A percentile compares a stretch with the other conserved stretches of the same genome.
These are phyloP conservation scores for Canna indica DNA, from an alignment of 176 grass and related monocot species.

Conservation along the genomic window DNA sequence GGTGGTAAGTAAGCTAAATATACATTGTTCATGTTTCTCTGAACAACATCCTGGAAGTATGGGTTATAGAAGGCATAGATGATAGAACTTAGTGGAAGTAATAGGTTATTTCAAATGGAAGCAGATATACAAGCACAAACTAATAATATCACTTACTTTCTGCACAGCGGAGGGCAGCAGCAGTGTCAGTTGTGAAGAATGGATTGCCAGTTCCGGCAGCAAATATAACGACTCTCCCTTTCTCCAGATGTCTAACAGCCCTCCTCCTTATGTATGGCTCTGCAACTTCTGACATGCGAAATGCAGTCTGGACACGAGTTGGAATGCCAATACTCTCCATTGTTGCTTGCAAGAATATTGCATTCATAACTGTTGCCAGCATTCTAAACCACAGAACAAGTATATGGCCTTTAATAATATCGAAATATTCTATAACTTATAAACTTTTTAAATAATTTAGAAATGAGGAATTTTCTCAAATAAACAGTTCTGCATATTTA, in stretches of 20 bases:
- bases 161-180: conserved; percentile 92
- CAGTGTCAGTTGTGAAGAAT: conserved; percentile 97
- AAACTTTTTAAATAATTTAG: neutral
- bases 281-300: conserved; percentile 98
- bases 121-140: conserved; percentile 4
- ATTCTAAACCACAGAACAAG: conserved; percentile 40
- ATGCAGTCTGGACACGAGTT: conserved; percentile 89
- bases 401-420: neutral
- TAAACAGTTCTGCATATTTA: neutral
- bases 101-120: no score
- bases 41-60: neutral
- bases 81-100: no score
- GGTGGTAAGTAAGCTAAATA: no score
- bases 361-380: conserved; percentile 99
- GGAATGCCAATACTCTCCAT: conserved; percentile 99
- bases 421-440: neutral
- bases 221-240: conserved; percentile 99
- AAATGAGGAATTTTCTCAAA: neutral
- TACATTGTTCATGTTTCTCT: no score
- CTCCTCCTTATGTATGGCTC: conserved; percentile 95
- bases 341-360: conserved; percentile 96
- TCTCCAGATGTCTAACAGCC: conserved; percentile 89
- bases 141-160: conserved; percentile 56
- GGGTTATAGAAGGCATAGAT: neutral
- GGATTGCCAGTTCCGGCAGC: conserved; percentile 96